These are phyloP conservation scores for Colletotrichum chrysophilum DNA, from an alignment of 2,329 filamentous ascomycete genomes.

Conservation along the genomic window DNA sequence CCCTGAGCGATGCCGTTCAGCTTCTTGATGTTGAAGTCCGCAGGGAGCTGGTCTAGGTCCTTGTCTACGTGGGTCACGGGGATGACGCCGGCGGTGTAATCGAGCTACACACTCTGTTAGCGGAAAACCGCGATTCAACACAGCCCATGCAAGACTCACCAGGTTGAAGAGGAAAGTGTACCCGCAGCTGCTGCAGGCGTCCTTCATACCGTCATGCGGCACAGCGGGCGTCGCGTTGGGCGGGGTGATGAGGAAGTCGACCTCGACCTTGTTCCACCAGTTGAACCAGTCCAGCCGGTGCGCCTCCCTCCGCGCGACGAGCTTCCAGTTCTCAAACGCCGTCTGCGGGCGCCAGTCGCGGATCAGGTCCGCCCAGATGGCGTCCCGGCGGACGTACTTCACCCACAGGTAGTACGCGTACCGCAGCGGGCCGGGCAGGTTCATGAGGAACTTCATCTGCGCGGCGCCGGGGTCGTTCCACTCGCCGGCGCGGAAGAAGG, in stretches of 20 bases:
- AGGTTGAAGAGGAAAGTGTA: slow-evolving; percentile 96
- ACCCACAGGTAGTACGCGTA: slow-evolving; percentile 90
- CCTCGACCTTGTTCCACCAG: slow-evolving; percentile 77
- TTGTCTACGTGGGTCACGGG: slow-evolving; percentile 86
- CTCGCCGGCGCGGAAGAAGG: slow-evolving; percentile 78
- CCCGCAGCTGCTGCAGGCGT: slow-evolving; percentile 84
- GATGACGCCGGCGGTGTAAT: slow-evolving; percentile 83
- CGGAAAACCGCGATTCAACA: too few relatives aligned
- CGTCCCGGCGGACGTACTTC: slow-evolving; percentile 79
- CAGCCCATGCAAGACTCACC: slow-evolving; percentile 48
- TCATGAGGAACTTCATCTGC: slow-evolving; percentile 77
- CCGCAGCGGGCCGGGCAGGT: slow-evolving; percentile 74
- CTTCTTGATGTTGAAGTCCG: slow-evolving; percentile 62
- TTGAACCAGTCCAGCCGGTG: slow-evolving; percentile 82
- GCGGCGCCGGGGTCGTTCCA: slow-evolving; percentile 79
- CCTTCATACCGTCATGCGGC: slow-evolving; percentile 84
- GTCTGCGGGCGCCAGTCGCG: slow-evolving; percentile 75
- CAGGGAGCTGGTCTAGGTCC: slow-evolving; percentile 68
- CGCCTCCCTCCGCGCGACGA: slow-evolving; percentile 77
- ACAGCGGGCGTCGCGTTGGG: slow-evolving; percentile 90
- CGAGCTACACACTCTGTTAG: slow-evolving; percentile 59
- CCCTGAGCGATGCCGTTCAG: slow-evolving; percentile 82
- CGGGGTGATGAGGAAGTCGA: slow-evolving; percentile 84
- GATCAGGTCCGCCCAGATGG: slow-evolving; percentile 79
- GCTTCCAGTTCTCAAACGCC: slow-evolving; percentile 81